Percentiles rank a stretch among this genome's conserved stretches.
Evolutionary conservation across 305 asterid species (phyloP).

Genomic region (Solanum hybrid): DNA sequence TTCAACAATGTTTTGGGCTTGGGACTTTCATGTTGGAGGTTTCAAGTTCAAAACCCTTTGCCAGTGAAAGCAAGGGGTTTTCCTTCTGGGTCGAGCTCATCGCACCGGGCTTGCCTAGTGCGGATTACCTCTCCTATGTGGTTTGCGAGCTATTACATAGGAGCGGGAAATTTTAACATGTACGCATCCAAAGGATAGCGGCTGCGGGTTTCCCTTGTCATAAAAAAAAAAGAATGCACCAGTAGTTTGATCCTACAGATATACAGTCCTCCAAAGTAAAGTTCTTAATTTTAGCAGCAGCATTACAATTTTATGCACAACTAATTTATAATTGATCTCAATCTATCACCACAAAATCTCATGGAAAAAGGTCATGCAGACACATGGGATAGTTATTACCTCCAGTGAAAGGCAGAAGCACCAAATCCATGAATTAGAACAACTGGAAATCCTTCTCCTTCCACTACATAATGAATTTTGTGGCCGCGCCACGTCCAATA

Average conservation of each 20-base stretch:
- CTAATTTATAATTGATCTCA: background rate
- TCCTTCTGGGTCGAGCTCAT: no score
- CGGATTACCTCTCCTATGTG: no score
- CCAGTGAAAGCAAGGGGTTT: no score
- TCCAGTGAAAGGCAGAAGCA: constrained; percentile 97
- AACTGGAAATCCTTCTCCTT: constrained; percentile 78
- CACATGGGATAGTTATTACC: constrained; percentile 24
- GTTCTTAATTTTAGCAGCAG: background rate
- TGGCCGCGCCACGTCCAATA: constrained; percentile 75
- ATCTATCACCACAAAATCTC: background rate
- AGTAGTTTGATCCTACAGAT: background rate
- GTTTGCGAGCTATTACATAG: no score
- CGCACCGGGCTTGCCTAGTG: no score
- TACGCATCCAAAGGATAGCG: no score
- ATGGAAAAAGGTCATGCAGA: background rate
- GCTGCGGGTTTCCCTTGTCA: no score
- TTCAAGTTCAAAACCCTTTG: no score
- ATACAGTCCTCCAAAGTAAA: background rate
- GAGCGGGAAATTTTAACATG: no score
- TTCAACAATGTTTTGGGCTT: no score
- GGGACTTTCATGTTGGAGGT: no score
- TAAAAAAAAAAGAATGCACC: background rate
- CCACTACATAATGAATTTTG: constrained; percentile 71
- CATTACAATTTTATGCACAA: background rate
- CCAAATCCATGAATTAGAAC: constrained; percentile 97